Base-by-base conservation (phyloP, 345 rosid genomes). In the Toxicodendron radicans region DNA sequence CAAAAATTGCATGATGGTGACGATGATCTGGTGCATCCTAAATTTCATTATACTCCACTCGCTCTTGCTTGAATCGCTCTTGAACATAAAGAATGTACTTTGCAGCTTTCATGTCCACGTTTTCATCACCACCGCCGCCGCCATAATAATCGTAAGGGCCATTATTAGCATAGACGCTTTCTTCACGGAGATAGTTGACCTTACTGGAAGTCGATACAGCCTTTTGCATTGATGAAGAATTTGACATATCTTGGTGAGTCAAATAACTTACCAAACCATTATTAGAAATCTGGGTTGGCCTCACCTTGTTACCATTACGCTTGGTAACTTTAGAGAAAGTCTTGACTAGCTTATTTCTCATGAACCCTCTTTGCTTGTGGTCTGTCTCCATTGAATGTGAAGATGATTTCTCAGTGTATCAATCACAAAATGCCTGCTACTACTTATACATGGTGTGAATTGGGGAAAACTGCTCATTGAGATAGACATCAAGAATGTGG, bases 41-140 rank as follows among this genome's bases (percentile, higher is more conserved):
- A 18, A 58, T 5, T 43, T 57, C 53, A 38, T 70, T 70, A 4
- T 73, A 30, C 38, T 82, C 81, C 48, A 66, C 61, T 54, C 64
- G 67, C 59, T 82, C 83, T 2, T 64, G 65, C n/a, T 75, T 69
- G 79, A 87, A 84, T 63, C 84, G 76, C 62, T 87, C 84, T 23
- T 68, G 82, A 71, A 83, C 89, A n/a, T 20, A 10, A 0, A 78
- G 58, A 58, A 85, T 89, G 67, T 78, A 84, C 68, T 65, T 74
- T 5, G 85, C 48, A 7, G 89, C 87, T 74, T 76, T 82, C 62
- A 17, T 10, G 66, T 89, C 88, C 17, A 84, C 85, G 56, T 87
- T 75, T 73, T 78, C 88, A 16, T 85, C 89, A 11, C 74, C 87
- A 6, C 68, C 74, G n/a, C 74, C 87, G 9, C 68, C 72, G 21